Percentiles rank a stretch among this genome's conserved stretches.
Evolutionary conservation across 2,329 filamentous ascomycete genomes (phyloP).

Genomic region (Cladophialophora exuberans): DNA sequence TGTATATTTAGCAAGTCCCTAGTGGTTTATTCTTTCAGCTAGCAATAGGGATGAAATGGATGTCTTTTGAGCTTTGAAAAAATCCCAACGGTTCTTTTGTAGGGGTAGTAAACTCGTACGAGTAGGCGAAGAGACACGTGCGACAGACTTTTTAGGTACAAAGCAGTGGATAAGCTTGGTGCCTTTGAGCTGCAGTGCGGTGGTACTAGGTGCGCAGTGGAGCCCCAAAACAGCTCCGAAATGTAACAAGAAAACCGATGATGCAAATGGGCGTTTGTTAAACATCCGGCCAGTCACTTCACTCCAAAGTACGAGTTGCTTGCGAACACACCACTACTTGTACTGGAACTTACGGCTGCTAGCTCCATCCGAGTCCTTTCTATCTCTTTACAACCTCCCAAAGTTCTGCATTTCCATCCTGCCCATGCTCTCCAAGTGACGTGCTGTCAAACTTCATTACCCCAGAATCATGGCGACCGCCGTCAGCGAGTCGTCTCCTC

Average conservation of each 20-base stretch:
- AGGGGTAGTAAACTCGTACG: too few species aligned
- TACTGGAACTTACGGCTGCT: not conserved
- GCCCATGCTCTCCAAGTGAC: not conserved
- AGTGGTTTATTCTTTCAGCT: conserved; percentile 9
- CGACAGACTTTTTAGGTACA: too few species aligned
- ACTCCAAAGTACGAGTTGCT: not conserved
- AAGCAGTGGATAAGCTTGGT: too few species aligned
- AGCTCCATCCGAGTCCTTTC: not conserved
- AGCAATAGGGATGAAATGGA: conserved; percentile 9
- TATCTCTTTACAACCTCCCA: not conserved
- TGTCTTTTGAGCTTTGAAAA: not conserved
- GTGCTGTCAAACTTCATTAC: not conserved
- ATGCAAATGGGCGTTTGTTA: conserved; percentile 42
- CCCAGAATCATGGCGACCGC: conserved; percentile 37
- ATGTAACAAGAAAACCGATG: conserved; percentile 37
- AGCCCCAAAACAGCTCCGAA: not conserved
- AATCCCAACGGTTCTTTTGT: not conserved
- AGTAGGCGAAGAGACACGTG: too few species aligned
- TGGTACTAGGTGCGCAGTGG: not conserved
- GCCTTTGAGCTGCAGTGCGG: not conserved
- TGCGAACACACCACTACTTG: conserved; percentile 3
- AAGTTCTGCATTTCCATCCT: not conserved
- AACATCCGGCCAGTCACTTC: too few species aligned
- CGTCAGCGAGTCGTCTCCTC: conserved; percentile 45
- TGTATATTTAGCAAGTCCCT: conserved; percentile 26